phyloP scores from a whole-genome alignment of 1,284 basidiomycete species.

The Tremellales sp. region DNA sequence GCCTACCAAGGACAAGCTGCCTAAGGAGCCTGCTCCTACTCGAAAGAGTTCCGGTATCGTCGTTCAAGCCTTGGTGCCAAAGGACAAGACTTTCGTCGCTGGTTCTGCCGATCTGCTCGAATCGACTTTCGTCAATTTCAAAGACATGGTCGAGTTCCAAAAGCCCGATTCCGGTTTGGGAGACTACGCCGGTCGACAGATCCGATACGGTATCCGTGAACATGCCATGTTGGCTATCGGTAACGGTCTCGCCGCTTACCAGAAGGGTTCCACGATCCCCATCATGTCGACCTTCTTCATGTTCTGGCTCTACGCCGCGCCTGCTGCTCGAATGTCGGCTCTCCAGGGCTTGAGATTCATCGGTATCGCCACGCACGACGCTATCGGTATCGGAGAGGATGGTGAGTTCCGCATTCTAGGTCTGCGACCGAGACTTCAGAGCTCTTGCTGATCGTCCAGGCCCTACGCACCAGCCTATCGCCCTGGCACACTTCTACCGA shows the following conservation, averaged over 20 bases:
- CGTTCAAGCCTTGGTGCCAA: slow-evolving; percentile 29
- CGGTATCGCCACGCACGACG: slow-evolving; percentile 42
- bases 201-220: slow-evolving; percentile 44
- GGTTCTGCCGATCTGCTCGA: slow-evolving; percentile 42
- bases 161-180: slow-evolving; percentile 36
- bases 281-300: slow-evolving; percentile 61
- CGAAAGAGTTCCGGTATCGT: slow-evolving; percentile 39
- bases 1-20: slow-evolving; percentile 31
- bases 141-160: slow-evolving; percentile 39
- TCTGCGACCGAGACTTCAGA: neutral
- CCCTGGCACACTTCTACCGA: slow-evolving; percentile 34
- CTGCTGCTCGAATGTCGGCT: slow-evolving; percentile 41
- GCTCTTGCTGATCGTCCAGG: too few species aligned
- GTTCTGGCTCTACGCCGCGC: slow-evolving; percentile 46
- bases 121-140: slow-evolving; percentile 41
- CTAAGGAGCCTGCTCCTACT: slow-evolving; percentile 28
- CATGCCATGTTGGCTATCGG: slow-evolving; percentile 38
- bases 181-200: slow-evolving; percentile 40
- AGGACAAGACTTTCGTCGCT: slow-evolving; percentile 32
- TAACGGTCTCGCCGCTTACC: slow-evolving; percentile 41
- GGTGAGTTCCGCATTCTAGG: too few species aligned
- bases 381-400: slow-evolving; percentile 44
- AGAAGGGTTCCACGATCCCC: slow-evolving; percentile 47
- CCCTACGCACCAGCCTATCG: slow-evolving; percentile 43
- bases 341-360: slow-evolving; percentile 41